Percentiles rank a stretch among this genome's conserved stretches.
Conservation (phyloP, 164 flowering plant genomes). For the Umbellularia californica region DNA sequence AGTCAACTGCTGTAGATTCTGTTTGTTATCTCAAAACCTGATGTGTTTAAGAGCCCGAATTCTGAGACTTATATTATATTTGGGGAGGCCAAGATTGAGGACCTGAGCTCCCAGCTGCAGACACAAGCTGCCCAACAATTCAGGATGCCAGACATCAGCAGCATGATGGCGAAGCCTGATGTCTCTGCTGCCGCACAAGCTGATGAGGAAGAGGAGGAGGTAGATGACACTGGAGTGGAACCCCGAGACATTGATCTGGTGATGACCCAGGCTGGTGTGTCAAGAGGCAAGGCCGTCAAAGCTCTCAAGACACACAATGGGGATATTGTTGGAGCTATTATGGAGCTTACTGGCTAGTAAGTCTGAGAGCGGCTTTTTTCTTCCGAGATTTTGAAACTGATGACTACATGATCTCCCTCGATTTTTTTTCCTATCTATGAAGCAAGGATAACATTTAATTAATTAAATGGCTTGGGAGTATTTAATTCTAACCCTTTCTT, state of each 20-base stretch:
- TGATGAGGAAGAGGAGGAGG: slow-evolving; percentile 78
- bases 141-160: slow-evolving; percentile 66
- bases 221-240: slow-evolving; percentile 84
- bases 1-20: slow-evolving; percentile 42
- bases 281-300: slow-evolving; percentile 73
- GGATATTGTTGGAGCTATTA: slow-evolving; percentile 88
- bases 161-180: slow-evolving; percentile 54
- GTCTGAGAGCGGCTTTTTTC: too few relatives aligned
- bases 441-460: too few relatives aligned
- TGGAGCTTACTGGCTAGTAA: slow-evolving; percentile 77
- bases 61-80: slow-evolving; percentile 83
- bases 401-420: too few relatives aligned
- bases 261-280: slow-evolving; percentile 89
- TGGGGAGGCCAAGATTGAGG: slow-evolving; percentile 94
- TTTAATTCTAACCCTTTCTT: too few relatives aligned
- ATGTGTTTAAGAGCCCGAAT: slow-evolving; percentile 88
- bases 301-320: slow-evolving; percentile 67
- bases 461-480: too few relatives aligned
- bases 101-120: slow-evolving; percentile 88
- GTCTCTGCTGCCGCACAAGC: slow-evolving; percentile 34
- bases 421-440: too few relatives aligned
- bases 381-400: too few relatives aligned
- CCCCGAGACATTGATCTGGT: slow-evolving; percentile 81
- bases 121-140: slow-evolving; percentile 91
- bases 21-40: slow-evolving; percentile 85